A percentile compares a stretch with the other conserved stretches of the same genome.
These are phyloP conservation scores for Anacardium occidentale DNA, from an alignment of 345 rosid species.

Conservation along the genomic window DNA sequence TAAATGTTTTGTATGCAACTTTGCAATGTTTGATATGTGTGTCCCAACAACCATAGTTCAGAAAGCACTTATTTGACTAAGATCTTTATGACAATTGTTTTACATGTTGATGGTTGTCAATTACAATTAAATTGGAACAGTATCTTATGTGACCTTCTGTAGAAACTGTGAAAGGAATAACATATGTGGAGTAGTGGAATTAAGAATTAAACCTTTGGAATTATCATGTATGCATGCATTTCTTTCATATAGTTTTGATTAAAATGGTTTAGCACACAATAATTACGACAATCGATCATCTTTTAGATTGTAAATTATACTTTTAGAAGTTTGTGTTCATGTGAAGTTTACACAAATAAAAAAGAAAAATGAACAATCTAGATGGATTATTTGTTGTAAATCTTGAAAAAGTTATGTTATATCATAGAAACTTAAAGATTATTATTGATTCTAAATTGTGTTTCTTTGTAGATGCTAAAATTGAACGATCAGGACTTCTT, in stretches of 20 bases:
- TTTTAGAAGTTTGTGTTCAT: background rate
- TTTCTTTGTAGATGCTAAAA: conserved; percentile 47
- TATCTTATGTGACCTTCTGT: background rate
- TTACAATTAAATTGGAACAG: background rate
- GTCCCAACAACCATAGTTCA: background rate
- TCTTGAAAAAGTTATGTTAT: background rate
- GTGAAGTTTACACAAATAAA: background rate
- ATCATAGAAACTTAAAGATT: background rate
- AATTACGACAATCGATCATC: background rate
- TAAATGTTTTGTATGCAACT: background rate
- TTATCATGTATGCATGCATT: background rate
- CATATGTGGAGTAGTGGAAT: background rate
- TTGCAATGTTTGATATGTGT: background rate
- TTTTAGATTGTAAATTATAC: background rate
- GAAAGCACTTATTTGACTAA: background rate
- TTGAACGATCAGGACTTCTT: conserved; percentile 69
- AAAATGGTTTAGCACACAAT: background rate
- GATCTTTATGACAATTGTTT: background rate
- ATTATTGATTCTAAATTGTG: background rate
- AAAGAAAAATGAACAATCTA: background rate
- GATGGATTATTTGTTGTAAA: background rate
- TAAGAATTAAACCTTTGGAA: background rate
- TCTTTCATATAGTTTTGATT: background rate
- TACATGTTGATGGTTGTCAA: background rate
- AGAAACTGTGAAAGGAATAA: background rate